Evolutionary conservation across 306 rosid genomes (phyloP).

Genomic region (Abrus pulchellus): DNA sequence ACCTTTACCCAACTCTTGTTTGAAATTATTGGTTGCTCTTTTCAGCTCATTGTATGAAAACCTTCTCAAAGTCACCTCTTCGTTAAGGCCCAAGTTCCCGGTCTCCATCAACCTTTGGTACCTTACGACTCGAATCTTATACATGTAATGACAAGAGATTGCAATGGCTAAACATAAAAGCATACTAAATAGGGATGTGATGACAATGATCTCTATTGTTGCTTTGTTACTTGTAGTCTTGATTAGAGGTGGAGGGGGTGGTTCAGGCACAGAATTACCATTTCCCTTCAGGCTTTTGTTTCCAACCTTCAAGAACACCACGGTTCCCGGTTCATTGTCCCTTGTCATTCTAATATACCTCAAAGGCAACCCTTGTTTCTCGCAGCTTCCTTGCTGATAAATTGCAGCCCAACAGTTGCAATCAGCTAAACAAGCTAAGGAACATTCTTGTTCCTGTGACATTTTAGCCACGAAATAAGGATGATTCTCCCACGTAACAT

Average conservation of each 20-base stretch:
- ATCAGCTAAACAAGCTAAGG: slow-evolving; percentile 45
- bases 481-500: not conserved
- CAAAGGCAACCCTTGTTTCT: slow-evolving; percentile 48
- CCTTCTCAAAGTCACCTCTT: slow-evolving; percentile 45
- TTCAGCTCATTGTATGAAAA: slow-evolving; percentile 51
- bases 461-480: slow-evolving; percentile 7
- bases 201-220: slow-evolving; percentile 20
- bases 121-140: slow-evolving; percentile 46
- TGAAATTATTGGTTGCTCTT: slow-evolving; percentile 50
- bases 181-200: not conserved
- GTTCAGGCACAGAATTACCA: not conserved
- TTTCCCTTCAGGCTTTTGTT: not conserved
- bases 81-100: slow-evolving; percentile 43
- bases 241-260: slow-evolving; percentile 4
- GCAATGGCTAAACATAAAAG: slow-evolving; percentile 33
- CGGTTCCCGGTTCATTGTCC: rapidly evolving
- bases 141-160: slow-evolving; percentile 26
- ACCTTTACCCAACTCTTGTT: slow-evolving; percentile 52
- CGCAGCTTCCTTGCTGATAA: not conserved
- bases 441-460: slow-evolving; percentile 30
- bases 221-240: slow-evolving; percentile 43
- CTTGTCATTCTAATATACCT: not conserved
- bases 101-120: slow-evolving; percentile 43
- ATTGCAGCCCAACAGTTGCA: slow-evolving; percentile 52
- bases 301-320: slow-evolving; percentile 47